Conservation (phyloP, 148 eudicot species). For the Fagopyrum esculentum region DNA sequence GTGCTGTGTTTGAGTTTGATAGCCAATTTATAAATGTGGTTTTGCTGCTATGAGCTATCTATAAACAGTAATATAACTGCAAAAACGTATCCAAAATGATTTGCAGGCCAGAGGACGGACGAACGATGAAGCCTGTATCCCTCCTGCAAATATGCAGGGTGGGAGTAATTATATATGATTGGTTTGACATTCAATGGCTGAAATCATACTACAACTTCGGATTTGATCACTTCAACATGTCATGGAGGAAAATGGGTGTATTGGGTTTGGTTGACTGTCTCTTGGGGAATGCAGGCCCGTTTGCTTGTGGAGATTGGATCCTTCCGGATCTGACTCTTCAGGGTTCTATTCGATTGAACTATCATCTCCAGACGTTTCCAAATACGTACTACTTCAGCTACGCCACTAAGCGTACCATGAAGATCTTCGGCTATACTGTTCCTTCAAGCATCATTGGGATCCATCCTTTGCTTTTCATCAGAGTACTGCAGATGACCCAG, state of each 20-base stretch:
- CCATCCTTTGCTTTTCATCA: constrained; percentile 74
- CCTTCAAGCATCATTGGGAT: constrained; percentile 72
- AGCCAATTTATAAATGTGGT: too few relatives aligned
- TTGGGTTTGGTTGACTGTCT: constrained; percentile 77
- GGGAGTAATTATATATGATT: constrained; percentile 78
- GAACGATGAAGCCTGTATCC: constrained; percentile 56
- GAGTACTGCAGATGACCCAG: constrained; percentile 88
- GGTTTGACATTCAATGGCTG: constrained; percentile 76
- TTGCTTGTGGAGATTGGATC: constrained; percentile 93
- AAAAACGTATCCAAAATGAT: not conserved
- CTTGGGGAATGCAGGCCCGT: constrained; percentile 73
- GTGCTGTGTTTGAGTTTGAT: too few relatives aligned
- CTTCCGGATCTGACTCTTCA: constrained; percentile 85
- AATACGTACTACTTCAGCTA: constrained; percentile 91
- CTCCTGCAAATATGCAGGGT: constrained; percentile 68
- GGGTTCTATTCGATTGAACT: constrained; percentile 67
- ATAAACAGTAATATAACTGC: too few relatives aligned
- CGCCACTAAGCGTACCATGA: constrained; percentile 74
- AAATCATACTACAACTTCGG: constrained; percentile 83
- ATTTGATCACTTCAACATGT: constrained; percentile 84
- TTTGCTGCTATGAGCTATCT: too few relatives aligned
- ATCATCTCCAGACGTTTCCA: constrained; percentile 64
- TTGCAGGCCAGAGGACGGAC: constrained; percentile 80
- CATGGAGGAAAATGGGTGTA: constrained; percentile 75
- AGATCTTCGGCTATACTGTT: constrained; percentile 49